phyloP scores from a whole-genome alignment of 2,329 filamentous ascomycete genomes.

The Xylaria sp. region DNA sequence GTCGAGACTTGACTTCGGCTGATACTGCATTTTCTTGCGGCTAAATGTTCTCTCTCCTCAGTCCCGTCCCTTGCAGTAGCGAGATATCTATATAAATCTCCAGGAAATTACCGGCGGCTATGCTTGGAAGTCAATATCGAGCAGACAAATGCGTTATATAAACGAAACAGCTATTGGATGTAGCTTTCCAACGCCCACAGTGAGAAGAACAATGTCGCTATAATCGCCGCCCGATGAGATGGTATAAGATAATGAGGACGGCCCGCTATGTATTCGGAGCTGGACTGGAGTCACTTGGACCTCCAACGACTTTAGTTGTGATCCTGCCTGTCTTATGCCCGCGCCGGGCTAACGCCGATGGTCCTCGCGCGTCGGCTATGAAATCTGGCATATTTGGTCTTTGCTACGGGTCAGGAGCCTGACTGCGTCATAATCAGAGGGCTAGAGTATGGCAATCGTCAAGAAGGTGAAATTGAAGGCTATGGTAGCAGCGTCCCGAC shows the following conservation, averaged over 20 bases:
- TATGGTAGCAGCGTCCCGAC: constrained; percentile 70
- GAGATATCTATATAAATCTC: constrained; percentile 7
- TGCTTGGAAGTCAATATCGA: constrained; percentile 19
- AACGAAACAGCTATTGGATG: neutral
- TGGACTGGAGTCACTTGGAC: neutral
- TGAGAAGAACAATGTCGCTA: constrained; percentile 1
- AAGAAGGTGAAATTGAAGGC: constrained; percentile 67
- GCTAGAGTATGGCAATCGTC: constrained; percentile 68
- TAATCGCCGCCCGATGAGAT: neutral
- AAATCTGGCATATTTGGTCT: neutral
- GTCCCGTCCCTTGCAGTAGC: constrained; percentile 7
- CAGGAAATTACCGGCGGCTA: constrained; percentile 23
- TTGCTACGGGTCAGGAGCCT: constrained; percentile 51
- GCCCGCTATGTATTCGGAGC: neutral
- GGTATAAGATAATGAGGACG: constrained; percentile 18
- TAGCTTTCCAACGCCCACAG: neutral
- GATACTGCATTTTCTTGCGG: constrained; percentile 29
- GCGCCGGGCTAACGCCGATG: neutral
- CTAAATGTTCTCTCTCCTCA: constrained; percentile 30
- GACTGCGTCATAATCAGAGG: constrained; percentile 72
- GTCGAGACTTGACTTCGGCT: constrained; percentile 16
- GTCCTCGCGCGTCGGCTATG: constrained; percentile 5
- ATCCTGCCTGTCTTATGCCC: neutral
- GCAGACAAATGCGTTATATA: neutral
- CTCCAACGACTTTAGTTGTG: neutral